Evolutionary conservation across 2,329 filamentous ascomycete genomes (phyloP).

Genomic region (Parascedosporium putredinis): DNA sequence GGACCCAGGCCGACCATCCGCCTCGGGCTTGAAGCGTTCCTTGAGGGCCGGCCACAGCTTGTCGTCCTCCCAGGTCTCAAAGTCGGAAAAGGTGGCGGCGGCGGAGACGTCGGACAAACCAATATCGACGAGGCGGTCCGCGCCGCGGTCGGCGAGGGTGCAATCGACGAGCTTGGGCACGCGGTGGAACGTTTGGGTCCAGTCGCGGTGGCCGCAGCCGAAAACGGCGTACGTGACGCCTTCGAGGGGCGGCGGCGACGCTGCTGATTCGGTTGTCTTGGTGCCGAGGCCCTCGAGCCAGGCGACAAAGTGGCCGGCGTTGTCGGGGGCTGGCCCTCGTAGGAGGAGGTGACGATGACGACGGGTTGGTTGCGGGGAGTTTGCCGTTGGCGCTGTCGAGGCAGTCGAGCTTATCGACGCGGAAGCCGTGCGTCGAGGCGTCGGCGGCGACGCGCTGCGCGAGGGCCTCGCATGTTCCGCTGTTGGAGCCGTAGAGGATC

Average conservation of each 20-base stretch:
- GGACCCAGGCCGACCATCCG: constrained; percentile 19
- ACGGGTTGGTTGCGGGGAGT: constrained; percentile 51
- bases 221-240: constrained; percentile 58
- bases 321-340: constrained; percentile 68
- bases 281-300: constrained; percentile 50
- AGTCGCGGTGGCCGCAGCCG: constrained; percentile 48
- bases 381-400: constrained; percentile 53
- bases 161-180: constrained; percentile 54
- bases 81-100: constrained; percentile 56
- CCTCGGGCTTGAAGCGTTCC: constrained; percentile 35
- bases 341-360: constrained; percentile 58
- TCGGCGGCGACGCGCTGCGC: constrained; percentile 52
- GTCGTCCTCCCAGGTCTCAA: constrained; percentile 58
- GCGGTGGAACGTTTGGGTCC: constrained; percentile 53
- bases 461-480: constrained; percentile 63
- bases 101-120: constrained; percentile 50
- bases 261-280: too few species aligned
- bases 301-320: constrained; percentile 55
- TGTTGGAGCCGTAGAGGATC: constrained; percentile 66
- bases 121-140: constrained; percentile 27
- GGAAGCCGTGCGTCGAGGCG: constrained; percentile 49
- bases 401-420: constrained; percentile 37
- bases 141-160: constrained; percentile 29
- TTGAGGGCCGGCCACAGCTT: constrained; percentile 39
- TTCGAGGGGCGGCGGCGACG: too few species aligned